Evolutionary conservation across 2,329 filamentous ascomycete genomes (phyloP), one percentile per base, ranked within the genome.

Genomic region (Alternaria postmessia): DNA sequence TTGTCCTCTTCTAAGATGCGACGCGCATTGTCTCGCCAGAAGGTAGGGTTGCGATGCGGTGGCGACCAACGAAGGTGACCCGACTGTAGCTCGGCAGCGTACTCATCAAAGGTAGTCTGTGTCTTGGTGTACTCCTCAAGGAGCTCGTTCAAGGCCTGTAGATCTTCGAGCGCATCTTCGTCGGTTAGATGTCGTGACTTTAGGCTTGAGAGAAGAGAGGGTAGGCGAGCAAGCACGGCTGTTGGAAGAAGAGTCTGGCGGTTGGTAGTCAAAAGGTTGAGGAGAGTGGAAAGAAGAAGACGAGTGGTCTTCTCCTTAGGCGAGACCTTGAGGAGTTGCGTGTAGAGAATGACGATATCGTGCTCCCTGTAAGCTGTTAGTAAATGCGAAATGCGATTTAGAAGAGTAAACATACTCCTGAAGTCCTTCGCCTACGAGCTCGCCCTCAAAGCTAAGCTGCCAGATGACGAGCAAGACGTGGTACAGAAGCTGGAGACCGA

Each of bases 301-400:
- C 95, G 89, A 0, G 94, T 98, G 1, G 94, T 98, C 85, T 99
- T 99, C 78, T 98, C 95, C 80, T 99, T 99, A 44, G 94, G 94
- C 2, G 95, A 98, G 42, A 97, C 84, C 55, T 93, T 91, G 56
- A 99, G 85, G 38, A 99, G 89, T 67, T 96, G 91, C n/a, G 92
- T 93, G 79, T 97, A 97, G 44, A 98, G 87, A 47, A 93, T 86
- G 64, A 98, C 86, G 68, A 98, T 90, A 74, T 98, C 94, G 80
- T 97, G 93, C 80, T 97, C 94, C 69, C 94, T 96, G 49, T 7
- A 20, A 14, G 20, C 6, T n/a, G 59, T 71, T 65, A 76, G 70
- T 46, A 22, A 16, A 12, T 24, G 24, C 7, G 46, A 39, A 26
- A 12, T 53, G 52, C 47, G 16, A 16, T n/a, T 18, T 30, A 11